Evolutionary conservation across 371 early-diverging fungal genomes (phyloP), one percentile per base, ranked within the genome.

Genomic region (Mortierella sp.): DNA sequence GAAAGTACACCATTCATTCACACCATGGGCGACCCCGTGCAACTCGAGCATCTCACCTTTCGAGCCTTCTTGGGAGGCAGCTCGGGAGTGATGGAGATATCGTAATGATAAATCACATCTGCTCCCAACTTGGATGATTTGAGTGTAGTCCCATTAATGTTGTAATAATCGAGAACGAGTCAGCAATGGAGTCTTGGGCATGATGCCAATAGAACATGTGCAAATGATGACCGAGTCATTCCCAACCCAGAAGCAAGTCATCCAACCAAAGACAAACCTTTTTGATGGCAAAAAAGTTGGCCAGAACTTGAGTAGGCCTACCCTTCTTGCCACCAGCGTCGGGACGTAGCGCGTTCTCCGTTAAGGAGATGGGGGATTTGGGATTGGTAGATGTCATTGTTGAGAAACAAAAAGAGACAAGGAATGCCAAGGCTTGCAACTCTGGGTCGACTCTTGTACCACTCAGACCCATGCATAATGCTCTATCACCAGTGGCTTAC

Each of bases 31-130:
- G n/a, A n/a, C 9, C 37, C 3, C 9, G 37, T 37, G 37, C 9
- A 3, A 37, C 37, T 37, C 37, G 3, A 5, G 37, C 37, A 23
- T 19, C 45, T 55, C 57, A 85, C 81, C 64, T 81, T 74, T 19
- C 84, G 79, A 44, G 82, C 72, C n/a, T 83, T 66, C 7, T 72
- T 82, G 1, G 79, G 70, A 7, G 85, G 84, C 44, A 83, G 68
- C 25, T 75, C 77, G 0, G 70, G 73, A 23, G 60, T 58, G 47
- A 80, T 74, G 18, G 57, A 21, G 28, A 81, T 70, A 37, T 81
- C 75, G 50, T 81, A 81, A 21, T 81, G 81, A 66, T 68, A 69
- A 29, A 81, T 68, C 3, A 57, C 65, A 28, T 75, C 66, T 16
- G 68, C 65, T 29, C 67, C 51, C 12, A 81, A 64, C 75, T 74